Evolutionary conservation across 2,329 filamentous ascomycete species (phyloP).

Genomic region (Colletotrichum sp.): DNA sequence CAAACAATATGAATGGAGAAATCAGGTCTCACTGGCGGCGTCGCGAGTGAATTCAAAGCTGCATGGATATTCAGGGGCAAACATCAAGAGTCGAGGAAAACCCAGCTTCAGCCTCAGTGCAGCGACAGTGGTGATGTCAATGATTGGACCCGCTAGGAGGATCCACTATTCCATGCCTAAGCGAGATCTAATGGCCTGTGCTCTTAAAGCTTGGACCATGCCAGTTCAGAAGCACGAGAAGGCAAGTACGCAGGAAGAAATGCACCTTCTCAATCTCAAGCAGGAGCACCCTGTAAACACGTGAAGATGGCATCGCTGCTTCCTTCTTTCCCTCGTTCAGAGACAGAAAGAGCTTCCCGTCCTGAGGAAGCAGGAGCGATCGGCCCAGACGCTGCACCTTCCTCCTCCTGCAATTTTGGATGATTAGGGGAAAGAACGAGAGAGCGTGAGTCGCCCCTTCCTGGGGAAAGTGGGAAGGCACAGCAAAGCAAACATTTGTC

Average conservation of each 20-base stretch:
- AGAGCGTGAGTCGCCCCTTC: not conserved
- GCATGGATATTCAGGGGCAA: not conserved
- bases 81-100: not conserved
- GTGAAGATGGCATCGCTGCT: not conserved
- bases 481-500: not conserved
- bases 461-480: not conserved
- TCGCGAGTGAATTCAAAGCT: not conserved
- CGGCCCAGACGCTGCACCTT: not conserved
- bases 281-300: not conserved
- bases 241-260: not conserved
- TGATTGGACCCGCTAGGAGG: not conserved
- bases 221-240: not conserved
- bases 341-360: not conserved
- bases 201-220: not conserved
- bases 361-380: not conserved
- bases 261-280: not conserved
- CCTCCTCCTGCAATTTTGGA: not conserved
- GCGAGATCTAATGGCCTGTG: not conserved
- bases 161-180: not conserved
- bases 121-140: conserved; percentile 21
- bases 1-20: not conserved
- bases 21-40: not conserved
- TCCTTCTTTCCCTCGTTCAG: not conserved
- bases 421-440: not conserved
- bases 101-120: not conserved